phyloP scores from a whole-genome alignment of 202 grass and related monocot genomes.

The Panicum hallii region DNA sequence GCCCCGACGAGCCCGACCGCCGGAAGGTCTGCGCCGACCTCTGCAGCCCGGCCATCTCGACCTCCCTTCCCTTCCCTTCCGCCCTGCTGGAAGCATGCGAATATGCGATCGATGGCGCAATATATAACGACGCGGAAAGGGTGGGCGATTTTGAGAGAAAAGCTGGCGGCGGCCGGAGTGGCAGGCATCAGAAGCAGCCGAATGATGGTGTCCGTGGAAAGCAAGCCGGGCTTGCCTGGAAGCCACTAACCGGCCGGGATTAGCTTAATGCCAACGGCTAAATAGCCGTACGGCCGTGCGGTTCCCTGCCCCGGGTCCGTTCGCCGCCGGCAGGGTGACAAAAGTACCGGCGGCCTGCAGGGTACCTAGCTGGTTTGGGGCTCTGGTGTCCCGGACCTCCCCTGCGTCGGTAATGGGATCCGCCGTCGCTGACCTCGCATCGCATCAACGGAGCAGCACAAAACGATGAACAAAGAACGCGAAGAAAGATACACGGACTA shows the following conservation, averaged over 20 bases:
- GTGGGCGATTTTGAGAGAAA: background rate
- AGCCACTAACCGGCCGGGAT: slow-evolving; percentile 3
- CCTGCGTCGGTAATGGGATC: no score
- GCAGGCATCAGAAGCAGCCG: background rate
- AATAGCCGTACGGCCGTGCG: background rate
- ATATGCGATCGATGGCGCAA: background rate
- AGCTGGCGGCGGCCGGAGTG: background rate
- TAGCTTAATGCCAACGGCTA: background rate
- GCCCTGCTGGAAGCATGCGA: background rate
- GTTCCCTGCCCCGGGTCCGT: background rate
- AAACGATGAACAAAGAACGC: no score
- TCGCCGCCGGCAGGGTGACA: background rate
- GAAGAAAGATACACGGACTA: no score
- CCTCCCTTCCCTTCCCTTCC: background rate
- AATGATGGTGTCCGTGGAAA: slow-evolving; percentile 38
- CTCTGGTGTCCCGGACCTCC: no score
- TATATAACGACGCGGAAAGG: background rate
- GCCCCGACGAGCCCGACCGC: slow-evolving; percentile 71
- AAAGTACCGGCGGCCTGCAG: no score
- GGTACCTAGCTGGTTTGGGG: no score
- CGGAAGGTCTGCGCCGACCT: slow-evolving; percentile 68
- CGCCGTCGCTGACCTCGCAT: no score
- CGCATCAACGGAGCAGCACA: no score
- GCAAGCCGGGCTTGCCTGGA: slow-evolving; percentile 14
- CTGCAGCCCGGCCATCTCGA: slow-evolving; percentile 61